Conservation (phyloP, 257 asterid genomes). For the Fraxinus pennsylvanica region DNA sequence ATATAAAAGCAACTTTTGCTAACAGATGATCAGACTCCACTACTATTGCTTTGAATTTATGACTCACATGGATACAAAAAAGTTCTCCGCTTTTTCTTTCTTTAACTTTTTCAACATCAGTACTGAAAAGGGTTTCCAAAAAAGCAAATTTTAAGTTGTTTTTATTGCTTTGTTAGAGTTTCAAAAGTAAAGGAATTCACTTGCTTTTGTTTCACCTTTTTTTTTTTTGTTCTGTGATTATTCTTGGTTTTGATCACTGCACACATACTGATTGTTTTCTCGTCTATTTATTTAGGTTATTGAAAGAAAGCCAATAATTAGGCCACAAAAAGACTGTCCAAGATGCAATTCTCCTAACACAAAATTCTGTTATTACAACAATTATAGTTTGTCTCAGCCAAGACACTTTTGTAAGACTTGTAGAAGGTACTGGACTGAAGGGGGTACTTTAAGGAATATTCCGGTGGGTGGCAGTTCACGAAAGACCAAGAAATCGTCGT, state of each 20-base stretch:
- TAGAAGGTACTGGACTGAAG: constrained; percentile 88
- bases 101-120: constrained; percentile 29
- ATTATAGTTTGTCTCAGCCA: constrained; percentile 80
- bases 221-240: background rate
- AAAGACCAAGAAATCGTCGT: constrained; percentile 54
- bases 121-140: constrained; percentile 36
- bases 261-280: background rate
- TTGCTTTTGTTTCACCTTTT: background rate
- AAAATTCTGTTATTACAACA: constrained; percentile 85
- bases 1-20: constrained; percentile 3
- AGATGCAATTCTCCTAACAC: constrained; percentile 84
- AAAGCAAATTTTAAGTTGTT: constrained; percentile 33
- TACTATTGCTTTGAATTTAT: background rate
- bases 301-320: constrained; percentile 51
- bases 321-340: constrained; percentile 80
- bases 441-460: constrained; percentile 74
- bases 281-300: constrained; percentile 37
- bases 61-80: constrained; percentile 2
- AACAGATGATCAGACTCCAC: constrained; percentile 6
- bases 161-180: background rate
- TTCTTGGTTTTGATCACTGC: background rate
- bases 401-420: constrained; percentile 88
- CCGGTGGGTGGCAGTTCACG: constrained; percentile 94
- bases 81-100: background rate
- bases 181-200: constrained; percentile 14